Evolutionary conservation across 257 asterid genomes (phyloP).

Genomic region (Osmanthus fragrans): DNA sequence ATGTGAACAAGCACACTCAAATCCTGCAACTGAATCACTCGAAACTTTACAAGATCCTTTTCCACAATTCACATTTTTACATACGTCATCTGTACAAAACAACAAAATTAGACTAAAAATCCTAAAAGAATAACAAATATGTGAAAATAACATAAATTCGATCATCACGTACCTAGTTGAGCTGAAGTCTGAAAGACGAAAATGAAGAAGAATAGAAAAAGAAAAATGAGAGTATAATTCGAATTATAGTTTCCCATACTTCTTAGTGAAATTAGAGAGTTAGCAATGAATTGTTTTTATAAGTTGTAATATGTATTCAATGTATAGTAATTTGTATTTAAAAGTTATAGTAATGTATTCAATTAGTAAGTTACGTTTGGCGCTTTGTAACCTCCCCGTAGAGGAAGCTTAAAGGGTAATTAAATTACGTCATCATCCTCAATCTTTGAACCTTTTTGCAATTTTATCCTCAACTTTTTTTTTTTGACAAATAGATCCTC

Average conservation of each 20-base stretch:
- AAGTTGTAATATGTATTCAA: too few species aligned
- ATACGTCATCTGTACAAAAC: conserved; percentile 25
- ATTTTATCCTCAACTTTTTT: too few species aligned
- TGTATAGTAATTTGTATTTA: too few species aligned
- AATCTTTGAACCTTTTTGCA: too few species aligned
- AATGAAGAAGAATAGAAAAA: conserved; percentile 1
- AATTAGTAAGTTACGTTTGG: too few species aligned
- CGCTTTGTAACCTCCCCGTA: too few species aligned
- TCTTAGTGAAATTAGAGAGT: background rate
- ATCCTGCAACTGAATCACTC: conserved; percentile 21
- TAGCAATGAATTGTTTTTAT: background rate
- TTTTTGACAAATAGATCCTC: too few species aligned
- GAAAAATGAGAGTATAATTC: background rate
- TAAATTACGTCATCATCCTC: too few species aligned
- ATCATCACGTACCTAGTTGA: conserved; percentile 11
- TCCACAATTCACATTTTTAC: conserved; percentile 40
- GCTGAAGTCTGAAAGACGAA: background rate
- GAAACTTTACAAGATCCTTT: conserved; percentile 41
- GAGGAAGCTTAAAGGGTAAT: too few species aligned
- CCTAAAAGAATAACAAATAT: background rate
- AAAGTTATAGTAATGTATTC: too few species aligned
- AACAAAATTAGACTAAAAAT: background rate
- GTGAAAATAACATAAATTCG: too few species aligned
- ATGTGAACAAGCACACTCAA: conserved; percentile 37
- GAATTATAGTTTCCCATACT: conserved; percentile 19